A percentile compares a stretch with the other conserved stretches of the same genome.
Evolutionary conservation across 1,284 basidiomycete genomes (phyloP).

Genomic region (Puccinia novopanici): DNA sequence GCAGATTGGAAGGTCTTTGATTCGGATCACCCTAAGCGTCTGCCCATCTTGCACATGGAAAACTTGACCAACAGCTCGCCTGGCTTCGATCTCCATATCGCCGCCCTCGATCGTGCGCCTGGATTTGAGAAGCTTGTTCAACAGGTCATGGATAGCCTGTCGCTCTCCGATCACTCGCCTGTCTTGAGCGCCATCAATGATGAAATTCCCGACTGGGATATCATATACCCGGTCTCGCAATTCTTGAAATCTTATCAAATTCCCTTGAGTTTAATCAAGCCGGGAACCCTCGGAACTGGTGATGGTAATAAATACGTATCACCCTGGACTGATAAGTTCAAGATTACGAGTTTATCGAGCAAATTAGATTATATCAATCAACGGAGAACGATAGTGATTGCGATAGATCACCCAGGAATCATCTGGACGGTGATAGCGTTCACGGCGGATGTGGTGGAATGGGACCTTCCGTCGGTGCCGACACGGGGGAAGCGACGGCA

Average conservation of each 20-base stretch:
- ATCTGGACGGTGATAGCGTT: slow-evolving; percentile 93
- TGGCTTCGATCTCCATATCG: slow-evolving; percentile 77
- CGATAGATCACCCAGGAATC: slow-evolving; percentile 76
- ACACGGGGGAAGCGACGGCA: slow-evolving; percentile 69
- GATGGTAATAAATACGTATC: slow-evolving; percentile 62
- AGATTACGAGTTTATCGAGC: slow-evolving; percentile 68
- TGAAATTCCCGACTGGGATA: slow-evolving; percentile 72
- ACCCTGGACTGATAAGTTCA: slow-evolving; percentile 66
- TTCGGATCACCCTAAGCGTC: slow-evolving; percentile 78
- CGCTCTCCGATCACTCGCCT: slow-evolving; percentile 59
- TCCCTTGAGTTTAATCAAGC: slow-evolving; percentile 61
- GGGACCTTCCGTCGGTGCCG: slow-evolving; percentile 70
- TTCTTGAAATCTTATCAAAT: slow-evolving; percentile 78
- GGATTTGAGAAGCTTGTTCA: slow-evolving; percentile 69
- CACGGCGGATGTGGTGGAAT: slow-evolving; percentile 82
- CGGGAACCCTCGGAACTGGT: slow-evolving; percentile 53
- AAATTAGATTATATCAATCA: slow-evolving; percentile 66
- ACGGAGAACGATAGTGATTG: slow-evolving; percentile 72
- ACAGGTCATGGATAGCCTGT: slow-evolving; percentile 69
- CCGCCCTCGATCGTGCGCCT: slow-evolving; percentile 79
- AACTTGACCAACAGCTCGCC: slow-evolving; percentile 70
- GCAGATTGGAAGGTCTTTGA: slow-evolving; percentile 71
- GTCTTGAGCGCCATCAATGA: slow-evolving; percentile 58
- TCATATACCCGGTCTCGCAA: slow-evolving; percentile 68
- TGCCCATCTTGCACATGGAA: slow-evolving; percentile 82